Conservation (phyloP, 2,329 filamentous ascomycete genomes). For the Sporothrix pseudoabietina region DNA sequence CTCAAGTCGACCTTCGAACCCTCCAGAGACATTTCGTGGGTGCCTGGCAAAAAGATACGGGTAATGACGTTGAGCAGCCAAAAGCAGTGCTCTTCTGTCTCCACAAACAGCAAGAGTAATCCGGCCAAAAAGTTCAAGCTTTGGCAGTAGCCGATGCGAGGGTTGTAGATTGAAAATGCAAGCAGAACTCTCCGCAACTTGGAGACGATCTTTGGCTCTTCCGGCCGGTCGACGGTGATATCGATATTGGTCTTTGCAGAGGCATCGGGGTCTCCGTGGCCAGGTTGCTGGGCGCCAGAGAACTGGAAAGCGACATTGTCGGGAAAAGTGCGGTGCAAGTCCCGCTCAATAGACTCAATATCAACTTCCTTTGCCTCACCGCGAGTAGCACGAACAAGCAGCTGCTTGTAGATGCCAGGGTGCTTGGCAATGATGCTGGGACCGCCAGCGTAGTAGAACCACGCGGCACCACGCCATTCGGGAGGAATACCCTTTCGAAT, state of each 20-base stretch:
- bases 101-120: conserved; percentile 83
- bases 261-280: conserved; percentile 34
- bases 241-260: conserved; percentile 23
- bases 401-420: conserved; percentile 71
- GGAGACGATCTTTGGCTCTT: conserved; percentile 76
- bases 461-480: conserved; percentile 91
- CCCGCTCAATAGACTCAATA: conserved; percentile 87
- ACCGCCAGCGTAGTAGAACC: conserved; percentile 95
- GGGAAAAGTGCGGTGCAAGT: conserved; percentile 90
- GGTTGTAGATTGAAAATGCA: conserved; percentile 89
- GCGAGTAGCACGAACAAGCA: conserved; percentile 56
- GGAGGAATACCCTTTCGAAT: conserved; percentile 91
- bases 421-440: conserved; percentile 76
- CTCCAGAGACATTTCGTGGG: conserved; percentile 86
- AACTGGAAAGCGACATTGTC: conserved; percentile 87
- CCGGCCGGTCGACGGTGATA: conserved; percentile 42
- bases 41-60: conserved; percentile 82
- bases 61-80: conserved; percentile 94
- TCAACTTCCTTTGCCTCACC: conserved; percentile 68
- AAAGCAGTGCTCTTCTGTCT: conserved; percentile 86
- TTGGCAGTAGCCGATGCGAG: conserved; percentile 91
- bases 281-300: conserved; percentile 37
- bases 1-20: conserved; percentile 92
- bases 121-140: conserved; percentile 94
- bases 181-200: conserved; percentile 82